Base-by-base conservation (phyloP, 805 yeast species). In the Candida insectorum region DNA sequence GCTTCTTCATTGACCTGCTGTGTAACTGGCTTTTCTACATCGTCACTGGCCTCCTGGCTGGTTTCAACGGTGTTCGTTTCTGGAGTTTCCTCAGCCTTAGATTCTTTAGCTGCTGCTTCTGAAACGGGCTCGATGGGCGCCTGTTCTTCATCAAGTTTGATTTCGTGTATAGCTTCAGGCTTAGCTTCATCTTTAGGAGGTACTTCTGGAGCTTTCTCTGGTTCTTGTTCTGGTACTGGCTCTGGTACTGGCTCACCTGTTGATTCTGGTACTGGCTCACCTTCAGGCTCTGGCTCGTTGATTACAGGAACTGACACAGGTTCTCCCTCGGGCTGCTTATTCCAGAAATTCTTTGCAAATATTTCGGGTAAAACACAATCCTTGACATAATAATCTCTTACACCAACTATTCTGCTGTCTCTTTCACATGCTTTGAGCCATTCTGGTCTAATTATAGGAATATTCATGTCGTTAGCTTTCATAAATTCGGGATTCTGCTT, bases 371-470 rank as follows among this genome's bases (percentile, higher is more conserved):
- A 62, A 4, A 58, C 67, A 43, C 71, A 65, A 36, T 66, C 73
- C 55, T 79, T 82, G 21, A 83, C 65, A 52, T 85, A 85, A 47
- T 83, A 86, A 45, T 86, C 87, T 50, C 95, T 73, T 11, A 93
- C 98, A 17, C 97, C 96, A 26, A 89, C 95, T 36, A 93, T 80
- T 51, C 96, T 66, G 47, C 93, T 77, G 52, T 89, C 97, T 26
- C 72, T 58, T 48, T 85, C 95, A 64, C 97, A 93, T 0, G 97
- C 96, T 58, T 84, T 82, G 37, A 93, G 66, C 97, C 97, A 93
- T 56, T 93, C 97, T 0, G 98, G 97, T 56, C 95, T 75, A 17
- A 93, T 89, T 24, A 93, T 76, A 2, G 98, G 98, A 36, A 93
- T 87, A 53, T 88, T 93, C 65, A 78, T 75, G 33, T 82, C 88